Base-by-base conservation (phyloP, 768 basidiomycete species). In the Phlegmacium glaucopus region DNA sequence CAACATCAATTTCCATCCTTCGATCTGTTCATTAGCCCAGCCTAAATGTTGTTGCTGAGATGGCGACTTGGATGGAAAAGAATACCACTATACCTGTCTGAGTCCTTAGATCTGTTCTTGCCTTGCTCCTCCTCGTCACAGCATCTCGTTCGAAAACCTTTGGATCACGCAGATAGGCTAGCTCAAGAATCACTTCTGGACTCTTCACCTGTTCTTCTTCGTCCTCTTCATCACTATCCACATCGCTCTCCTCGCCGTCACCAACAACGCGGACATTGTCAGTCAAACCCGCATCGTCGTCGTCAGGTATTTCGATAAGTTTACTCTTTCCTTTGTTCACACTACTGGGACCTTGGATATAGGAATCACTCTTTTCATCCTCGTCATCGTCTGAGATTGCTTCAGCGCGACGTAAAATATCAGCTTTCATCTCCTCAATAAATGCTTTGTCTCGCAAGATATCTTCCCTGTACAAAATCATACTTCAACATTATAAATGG, bases 1-100 rank as follows among this genome's bases (percentile, higher is more conserved):
- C 48, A 96, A 64, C 86, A 95, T 91, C 46, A 89, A 83, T 47
- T 68, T 78, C 93, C 93, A 96, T 0, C 93, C 94, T 64, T 96
- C 93, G 22, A 96, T 83, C 60, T 95, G 93, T 55, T 87, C 87
- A 58, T 96, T 83, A 9, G 62, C 70, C 83, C 85, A 88, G 9
- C 86, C 86, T 85, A 45, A 22, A 6, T 9, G 5, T 30, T 29
- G 22, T 22, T 22, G 22, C 25, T 39, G 17, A 32, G 17, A 7
- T 30, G 32, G 45, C 15, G 25, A 48, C 50, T 9, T 46, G 15
- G 41, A 32, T 7, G 12, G 15, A 12, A 12, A 29, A n/a, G 47
- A 29, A 26, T 7, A 39, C 22, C 0, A 12, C 54, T 70, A 52
- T 52, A 77, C 88, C 84, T 29, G 91, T 95, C 55, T 79, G 74